Base-by-base conservation (phyloP, 148 eudicot species). In the Polygonum maritimum region DNA sequence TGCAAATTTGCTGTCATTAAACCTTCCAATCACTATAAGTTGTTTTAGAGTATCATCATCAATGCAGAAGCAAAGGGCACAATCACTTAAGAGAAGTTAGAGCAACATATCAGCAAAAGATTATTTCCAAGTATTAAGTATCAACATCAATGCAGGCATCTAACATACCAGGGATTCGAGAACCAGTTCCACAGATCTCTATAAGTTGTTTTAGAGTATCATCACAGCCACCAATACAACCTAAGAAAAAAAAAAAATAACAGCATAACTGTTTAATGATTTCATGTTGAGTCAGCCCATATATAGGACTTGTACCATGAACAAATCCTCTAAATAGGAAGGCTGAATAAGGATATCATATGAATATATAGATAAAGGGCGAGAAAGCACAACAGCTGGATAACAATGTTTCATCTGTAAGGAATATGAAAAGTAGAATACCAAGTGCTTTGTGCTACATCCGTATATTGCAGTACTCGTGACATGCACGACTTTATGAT, bases 191-290 rank as follows among this genome's bases (percentile, higher is more conserved):
- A 80, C 97, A 95, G 62, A 89, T 89, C 80, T 92, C 96, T 51
- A 80, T 81, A 41, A 95, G 89, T 78, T 92, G 88, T 81, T 77
- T 90, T 65, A 95, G 83, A 49, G 80, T 89, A 62, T 84, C 87
- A 84, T 95, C 99, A 80, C 99, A 95, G 78, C 99, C 99, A 76
- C 99, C 97, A 76, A 95, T 81, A 81, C 99, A 95, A 58, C 97
- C 97, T 91, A 83, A 67, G 36, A 71, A 76, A 65, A 1, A 58
- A 79, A 45, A 31, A 69, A 45, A 71, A 26, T 18, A 35, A 41
- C 31, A 71, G 18, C 74, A 63, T 31, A 26, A 63, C 33, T 33
- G 33, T 35, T 67, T 1, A 38, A 22, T 60, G 15, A 67, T 36
- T 13, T 35, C 69, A 62, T 62, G 60, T 54, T 54, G 60, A n/a